Percentiles rank a stretch among this genome's conserved stretches.
Evolutionary conservation across 257 asterid genomes (phyloP).

Genomic region (Cinchona pubescens): DNA sequence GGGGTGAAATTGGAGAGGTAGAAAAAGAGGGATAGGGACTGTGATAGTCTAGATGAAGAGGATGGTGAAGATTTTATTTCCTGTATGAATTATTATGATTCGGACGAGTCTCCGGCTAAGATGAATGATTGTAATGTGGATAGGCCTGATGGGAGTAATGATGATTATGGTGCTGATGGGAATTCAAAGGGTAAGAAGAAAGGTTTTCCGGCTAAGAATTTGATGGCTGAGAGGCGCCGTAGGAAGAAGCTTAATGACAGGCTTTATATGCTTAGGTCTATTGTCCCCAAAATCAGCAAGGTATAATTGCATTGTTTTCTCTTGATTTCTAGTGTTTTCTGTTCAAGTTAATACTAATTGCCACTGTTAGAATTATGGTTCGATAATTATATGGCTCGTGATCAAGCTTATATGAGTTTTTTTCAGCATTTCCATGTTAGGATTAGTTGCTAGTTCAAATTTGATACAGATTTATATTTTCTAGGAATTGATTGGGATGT

Average conservation of each 20-base stretch:
- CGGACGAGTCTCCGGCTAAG: slow-evolving; percentile 56
- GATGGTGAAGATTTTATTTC: slow-evolving; percentile 40
- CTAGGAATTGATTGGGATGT: too few species aligned
- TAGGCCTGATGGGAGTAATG: slow-evolving; percentile 16
- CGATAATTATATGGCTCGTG: neutral
- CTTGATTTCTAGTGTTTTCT: neutral
- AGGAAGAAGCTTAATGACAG: slow-evolving; percentile 91
- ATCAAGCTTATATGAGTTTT: neutral
- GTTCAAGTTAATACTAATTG: too few species aligned
- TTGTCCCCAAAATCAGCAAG: slow-evolving; percentile 93
- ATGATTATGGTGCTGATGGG: slow-evolving; percentile 30
- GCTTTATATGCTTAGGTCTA: slow-evolving; percentile 80
- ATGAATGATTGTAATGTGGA: neutral
- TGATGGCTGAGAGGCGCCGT: slow-evolving; percentile 92
- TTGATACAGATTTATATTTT: too few species aligned
- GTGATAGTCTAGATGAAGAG: slow-evolving; percentile 22
- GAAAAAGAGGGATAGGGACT: slow-evolving; percentile 1
- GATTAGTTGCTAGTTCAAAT: neutral
- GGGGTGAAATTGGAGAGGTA: slow-evolving; percentile 19
- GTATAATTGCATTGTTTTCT: slow-evolving; percentile 31
- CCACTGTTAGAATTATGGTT: slow-evolving; percentile 1
- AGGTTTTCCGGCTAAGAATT: slow-evolving; percentile 83
- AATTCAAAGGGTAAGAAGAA: slow-evolving; percentile 62
- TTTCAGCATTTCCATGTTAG: neutral
- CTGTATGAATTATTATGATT: slow-evolving; percentile 58